Percentiles rank a stretch among this genome's conserved stretches.
These are phyloP conservation scores for Leccinum subtestaceum DNA, from an alignment of 768 basidiomycete genomes.

Conservation along the genomic window DNA sequence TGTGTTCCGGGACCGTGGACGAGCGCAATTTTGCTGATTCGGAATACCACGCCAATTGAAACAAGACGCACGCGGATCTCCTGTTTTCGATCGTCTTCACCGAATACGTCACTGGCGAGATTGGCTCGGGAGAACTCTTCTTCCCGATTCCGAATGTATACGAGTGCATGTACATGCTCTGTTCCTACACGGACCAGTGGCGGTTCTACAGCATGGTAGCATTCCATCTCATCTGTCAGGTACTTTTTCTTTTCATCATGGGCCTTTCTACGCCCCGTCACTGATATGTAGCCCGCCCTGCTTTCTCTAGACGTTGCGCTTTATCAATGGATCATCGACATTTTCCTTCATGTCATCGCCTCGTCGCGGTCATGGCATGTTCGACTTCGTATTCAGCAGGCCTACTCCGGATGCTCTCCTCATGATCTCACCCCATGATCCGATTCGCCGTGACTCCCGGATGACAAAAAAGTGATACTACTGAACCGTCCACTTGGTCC, in stretches of 20 bases:
- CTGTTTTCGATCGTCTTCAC: background rate
- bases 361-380: background rate
- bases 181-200: background rate
- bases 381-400: background rate
- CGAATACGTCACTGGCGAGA: background rate
- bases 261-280: background rate
- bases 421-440: background rate
- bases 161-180: background rate
- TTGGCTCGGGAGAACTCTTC: background rate
- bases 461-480: background rate
- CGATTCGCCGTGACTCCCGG: background rate
- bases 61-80: background rate
- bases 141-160: background rate
- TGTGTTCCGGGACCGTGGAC: background rate
- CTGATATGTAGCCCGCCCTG: background rate
- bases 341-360: background rate
- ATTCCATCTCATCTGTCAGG: slow-evolving; percentile 2
- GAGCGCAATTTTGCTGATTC: background rate
- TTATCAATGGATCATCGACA: background rate
- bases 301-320: background rate
- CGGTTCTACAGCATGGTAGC: background rate
- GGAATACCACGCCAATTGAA: background rate
- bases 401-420: background rate
- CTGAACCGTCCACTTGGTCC: background rate
- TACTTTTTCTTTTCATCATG: background rate